Evolutionary conservation across 2,329 filamentous ascomycete species (phyloP), one percentile per base, ranked within the genome.

Genomic region (Calonectria pseudoreteaudii): DNA sequence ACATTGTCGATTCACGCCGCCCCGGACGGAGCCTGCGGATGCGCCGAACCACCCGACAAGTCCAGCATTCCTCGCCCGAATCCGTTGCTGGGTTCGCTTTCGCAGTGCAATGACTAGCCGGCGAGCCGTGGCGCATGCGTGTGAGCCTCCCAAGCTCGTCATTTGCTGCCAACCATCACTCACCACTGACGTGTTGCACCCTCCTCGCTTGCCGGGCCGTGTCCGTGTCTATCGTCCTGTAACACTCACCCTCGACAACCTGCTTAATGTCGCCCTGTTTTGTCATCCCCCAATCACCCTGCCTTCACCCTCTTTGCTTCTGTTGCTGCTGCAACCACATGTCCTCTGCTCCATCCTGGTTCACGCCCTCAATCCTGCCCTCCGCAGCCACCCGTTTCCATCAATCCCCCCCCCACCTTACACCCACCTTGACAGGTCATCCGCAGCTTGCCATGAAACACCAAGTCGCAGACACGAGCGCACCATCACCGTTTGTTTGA

Each of bases 381-480:
- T 31, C 18, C 50, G 30, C 28, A 53, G 66, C 36, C 53, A 58
- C 53, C 41, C 4, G 26, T 52, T n/a, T 38, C 23, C 50, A 23
- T 41, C 66, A 58, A 68, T 41, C 66, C 50, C 49, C 38, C 66
- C 30, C n/a, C n/a, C n/a, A n/a, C n/a, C n/a, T n/a, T n/a, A n/a
- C n/a, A n/a, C n/a, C n/a, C 18, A 23, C 34, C 28, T n/a, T 44
- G 66, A 44, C 50, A 56, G 50, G 49, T 47, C 50, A 47, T 56
- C 36, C 66, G 28, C 34, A 68, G 26, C 28, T 47, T 20, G 34
- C 50, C 50, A 68, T 58, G 66, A 68, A 68, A 58, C 66, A 34
- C 18, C 62, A 68, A 31, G 41, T 23, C 60, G 60, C 66, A 68
- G 52, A 58, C 49, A 58, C 23, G 23, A 23, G 26, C 26, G 23